Percentiles rank a stretch among this genome's conserved stretches.
phyloP scores from a whole-genome alignment of 768 basidiomycete genomes.

The Lentinula guzmanii region DNA sequence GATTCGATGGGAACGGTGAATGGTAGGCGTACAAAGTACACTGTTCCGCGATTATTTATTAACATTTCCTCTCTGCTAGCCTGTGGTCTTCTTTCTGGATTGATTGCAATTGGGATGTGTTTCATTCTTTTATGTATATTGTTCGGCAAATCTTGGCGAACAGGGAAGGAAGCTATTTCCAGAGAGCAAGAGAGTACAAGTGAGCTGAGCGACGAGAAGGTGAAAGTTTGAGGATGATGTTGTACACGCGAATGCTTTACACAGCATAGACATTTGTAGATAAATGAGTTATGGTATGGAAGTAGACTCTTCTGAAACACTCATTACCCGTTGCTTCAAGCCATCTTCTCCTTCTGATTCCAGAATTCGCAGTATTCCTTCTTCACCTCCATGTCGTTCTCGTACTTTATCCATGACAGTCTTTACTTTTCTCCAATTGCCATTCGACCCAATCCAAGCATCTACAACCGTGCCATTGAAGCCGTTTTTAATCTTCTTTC shows the following conservation, averaged over 20 bases:
- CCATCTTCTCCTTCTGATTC: constrained; percentile 31
- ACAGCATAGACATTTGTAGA: neutral
- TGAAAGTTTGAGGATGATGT: neutral
- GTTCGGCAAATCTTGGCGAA: neutral
- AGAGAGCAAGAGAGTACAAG: neutral
- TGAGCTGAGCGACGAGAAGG: neutral
- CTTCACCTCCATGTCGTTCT: constrained; percentile 39
- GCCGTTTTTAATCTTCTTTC: constrained; percentile 29
- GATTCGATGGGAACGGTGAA: neutral
- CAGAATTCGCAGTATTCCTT: constrained; percentile 31
- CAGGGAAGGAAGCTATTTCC: neutral
- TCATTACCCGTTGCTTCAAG: constrained; percentile 14
- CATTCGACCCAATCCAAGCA: constrained; percentile 45
- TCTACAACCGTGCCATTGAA: constrained; percentile 47
- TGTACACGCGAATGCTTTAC: too few species aligned
- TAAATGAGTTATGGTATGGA: neutral
- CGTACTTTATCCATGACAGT: constrained; percentile 48
- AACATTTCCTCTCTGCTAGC: neutral
- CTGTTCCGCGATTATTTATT: neutral
- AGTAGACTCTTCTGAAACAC: neutral
- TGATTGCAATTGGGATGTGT: neutral
- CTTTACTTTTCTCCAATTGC: constrained; percentile 40
- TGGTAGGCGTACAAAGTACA: neutral
- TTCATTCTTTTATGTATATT: neutral
- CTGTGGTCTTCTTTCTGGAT: neutral